Evolutionary conservation across 805 yeast species (phyloP), one percentile per base, ranked within the genome.

Genomic region (Candida pini): DNA sequence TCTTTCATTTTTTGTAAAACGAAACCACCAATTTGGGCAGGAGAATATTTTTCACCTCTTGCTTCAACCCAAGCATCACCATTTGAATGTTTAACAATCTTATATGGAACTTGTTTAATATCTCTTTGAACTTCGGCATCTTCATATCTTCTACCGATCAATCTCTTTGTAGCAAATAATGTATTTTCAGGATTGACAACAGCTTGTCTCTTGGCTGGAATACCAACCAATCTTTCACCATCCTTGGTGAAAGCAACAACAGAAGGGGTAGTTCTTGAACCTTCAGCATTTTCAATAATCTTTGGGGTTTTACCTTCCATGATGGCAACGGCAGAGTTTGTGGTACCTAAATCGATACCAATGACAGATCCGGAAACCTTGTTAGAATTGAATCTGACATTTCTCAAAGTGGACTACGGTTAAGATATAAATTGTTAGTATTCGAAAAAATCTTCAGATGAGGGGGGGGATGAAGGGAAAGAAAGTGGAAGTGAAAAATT

Each of bases 1-100:
- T 89, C 96, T 79, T 88, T 89, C 96, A 88, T 89, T 76, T 88
- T 89, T 78, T 85, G 86, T 58, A 88, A 76, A 47, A 88, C 70
- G 28, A 68, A 64, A 18, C 86, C 82, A 45, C 88, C 78, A 30
- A 82, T 76, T 48, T 81, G 86, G 25, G 84, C 68, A 5, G 90
- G 92, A 6, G 87, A 74, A 45, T 72, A 64, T 33, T 48, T 53
- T 37, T 60, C 56, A 21, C 71, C 72, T 28, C 66, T 63, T 17
- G 72, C 61, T 34, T 66, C 68, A 25, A 83, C 62, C 75, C 84
- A 78, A 6, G 89, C 89, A 47, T 81, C 86, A 26, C 84, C 85
- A 49, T 76, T 76, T 9, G 60, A 55, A 51, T 71, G 73, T 40
- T 73, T 68, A 5, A 76, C 68, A 26, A 84, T 77, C 48, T 67